These are phyloP conservation scores for Populus hybrid DNA, from an alignment of 441 rosid genomes.

Conservation along the genomic window DNA sequence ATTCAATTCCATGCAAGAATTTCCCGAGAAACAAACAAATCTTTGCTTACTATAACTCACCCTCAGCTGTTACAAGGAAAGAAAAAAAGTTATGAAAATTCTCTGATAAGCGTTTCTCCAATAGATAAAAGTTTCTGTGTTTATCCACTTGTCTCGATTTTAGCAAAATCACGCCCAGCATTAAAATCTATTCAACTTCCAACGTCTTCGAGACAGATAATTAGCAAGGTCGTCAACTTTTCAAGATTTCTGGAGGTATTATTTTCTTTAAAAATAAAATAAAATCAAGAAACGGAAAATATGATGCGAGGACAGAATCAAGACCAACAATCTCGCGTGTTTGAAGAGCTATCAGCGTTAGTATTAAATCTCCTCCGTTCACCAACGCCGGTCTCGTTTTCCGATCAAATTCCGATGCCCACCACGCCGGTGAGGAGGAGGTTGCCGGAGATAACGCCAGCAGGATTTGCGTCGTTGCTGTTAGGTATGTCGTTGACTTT, in stretches of 20 bases:
- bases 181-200: not conserved
- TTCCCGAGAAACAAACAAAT: conserved; percentile 35
- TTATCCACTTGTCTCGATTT: conserved; percentile 53
- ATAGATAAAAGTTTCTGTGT: conserved; percentile 29
- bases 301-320: conserved; percentile 50
- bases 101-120: conserved; percentile 11
- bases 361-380: conserved; percentile 68
- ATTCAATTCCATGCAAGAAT: conserved; percentile 5
- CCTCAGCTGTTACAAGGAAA: not conserved
- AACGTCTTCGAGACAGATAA: not conserved
- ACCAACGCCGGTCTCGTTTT: conserved; percentile 48
- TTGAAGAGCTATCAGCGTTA: conserved; percentile 64
- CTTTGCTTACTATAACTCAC: not conserved
- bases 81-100: not conserved
- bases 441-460: conserved; percentile 51
- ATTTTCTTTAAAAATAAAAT: not conserved
- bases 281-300: conserved; percentile 3
- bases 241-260: not conserved
- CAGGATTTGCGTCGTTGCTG: conserved; percentile 80
- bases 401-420: conserved; percentile 32
- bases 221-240: no score
- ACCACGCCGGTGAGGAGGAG: conserved; percentile 22
- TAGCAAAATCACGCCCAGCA: not conserved
- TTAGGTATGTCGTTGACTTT: conserved; percentile 72
- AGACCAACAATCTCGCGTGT: conserved; percentile 57